Evolutionary conservation across 352 stramenopile genomes (phyloP).

Genomic region (Thraustochytrium striatum): DNA sequence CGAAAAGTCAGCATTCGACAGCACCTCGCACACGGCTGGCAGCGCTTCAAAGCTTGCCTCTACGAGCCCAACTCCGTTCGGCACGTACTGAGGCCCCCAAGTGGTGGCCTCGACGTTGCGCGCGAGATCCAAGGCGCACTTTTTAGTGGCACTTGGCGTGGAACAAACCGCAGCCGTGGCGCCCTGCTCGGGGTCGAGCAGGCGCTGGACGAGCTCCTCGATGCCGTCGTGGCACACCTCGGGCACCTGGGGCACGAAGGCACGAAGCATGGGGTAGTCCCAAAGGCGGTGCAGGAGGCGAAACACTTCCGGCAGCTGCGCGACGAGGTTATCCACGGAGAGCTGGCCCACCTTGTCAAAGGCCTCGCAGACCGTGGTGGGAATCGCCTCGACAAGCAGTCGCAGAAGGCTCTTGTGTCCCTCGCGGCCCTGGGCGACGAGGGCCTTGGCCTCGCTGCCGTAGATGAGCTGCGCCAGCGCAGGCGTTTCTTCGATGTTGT

Average conservation of each 20-base stretch:
- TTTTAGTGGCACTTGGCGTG: not conserved
- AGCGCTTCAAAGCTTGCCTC: constrained; percentile 11
- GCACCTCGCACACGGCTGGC: not conserved
- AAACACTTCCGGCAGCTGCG: not conserved
- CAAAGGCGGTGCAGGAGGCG: constrained; percentile 5
- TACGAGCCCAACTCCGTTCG: not conserved
- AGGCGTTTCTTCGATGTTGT: constrained; percentile 38
- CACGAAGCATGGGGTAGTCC: constrained; percentile 12
- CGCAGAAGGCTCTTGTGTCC: constrained; percentile 9
- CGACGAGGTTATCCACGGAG: not conserved
- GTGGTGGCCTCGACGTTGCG: not conserved
- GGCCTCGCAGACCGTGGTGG: not conserved
- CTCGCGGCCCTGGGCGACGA: not conserved
- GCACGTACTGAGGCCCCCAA: not conserved
- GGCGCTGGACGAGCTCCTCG: not conserved
- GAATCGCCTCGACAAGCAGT: constrained; percentile 11
- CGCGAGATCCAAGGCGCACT: constrained; percentile 7
- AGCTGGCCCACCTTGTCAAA: constrained; percentile 29
- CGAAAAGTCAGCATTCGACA: not conserved
- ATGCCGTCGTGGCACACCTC: constrained; percentile 12
- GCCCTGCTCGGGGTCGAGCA: not conserved
- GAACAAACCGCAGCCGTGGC: not conserved
- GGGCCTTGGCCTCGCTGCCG: not conserved
- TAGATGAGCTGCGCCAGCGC: constrained; percentile 21
- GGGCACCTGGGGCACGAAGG: constrained; percentile 29